Conservation (phyloP, 768 basidiomycete genomes). For the Lepiota brunneoincarnata region DNA sequence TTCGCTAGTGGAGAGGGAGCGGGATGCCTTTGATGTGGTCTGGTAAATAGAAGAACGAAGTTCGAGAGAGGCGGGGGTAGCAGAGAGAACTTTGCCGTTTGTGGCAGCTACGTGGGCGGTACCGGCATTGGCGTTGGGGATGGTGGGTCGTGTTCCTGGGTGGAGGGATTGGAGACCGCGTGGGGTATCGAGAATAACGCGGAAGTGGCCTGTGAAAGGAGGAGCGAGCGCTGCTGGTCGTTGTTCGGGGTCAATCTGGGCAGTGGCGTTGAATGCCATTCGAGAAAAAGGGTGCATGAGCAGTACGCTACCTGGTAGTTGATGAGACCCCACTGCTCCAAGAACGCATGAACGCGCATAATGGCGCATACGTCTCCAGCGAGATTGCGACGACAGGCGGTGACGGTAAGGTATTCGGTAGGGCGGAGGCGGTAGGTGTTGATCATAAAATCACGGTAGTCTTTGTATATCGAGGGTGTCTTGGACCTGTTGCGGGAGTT, state of each 20-base stretch:
- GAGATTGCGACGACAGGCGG: slow-evolving; percentile 92
- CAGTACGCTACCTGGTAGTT: slow-evolving; percentile 83
- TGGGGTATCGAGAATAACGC: slow-evolving; percentile 95
- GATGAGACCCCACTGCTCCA: slow-evolving; percentile 98
- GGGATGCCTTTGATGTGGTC: slow-evolving; percentile 81
- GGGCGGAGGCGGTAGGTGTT: slow-evolving; percentile 96
- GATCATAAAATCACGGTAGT: slow-evolving; percentile 99
- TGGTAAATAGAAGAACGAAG: slow-evolving; percentile 87
- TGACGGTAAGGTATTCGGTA: slow-evolving; percentile 94
- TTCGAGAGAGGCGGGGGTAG: slow-evolving; percentile 75
- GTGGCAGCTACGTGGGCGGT: slow-evolving; percentile 26
- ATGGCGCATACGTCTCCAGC: slow-evolving; percentile 98
- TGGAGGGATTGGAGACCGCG: slow-evolving; percentile 94
- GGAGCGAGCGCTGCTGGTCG: slow-evolving; percentile 92
- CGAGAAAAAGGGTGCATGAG: background rate
- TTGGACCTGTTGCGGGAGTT: slow-evolving; percentile 92
- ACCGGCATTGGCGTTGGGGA: slow-evolving; percentile 49
- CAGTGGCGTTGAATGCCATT: slow-evolving; percentile 3
- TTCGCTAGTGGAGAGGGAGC: slow-evolving; percentile 63
- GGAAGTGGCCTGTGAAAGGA: slow-evolving; percentile 98
- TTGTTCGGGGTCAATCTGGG: slow-evolving; percentile 93
- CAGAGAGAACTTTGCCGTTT: slow-evolving; percentile 23
- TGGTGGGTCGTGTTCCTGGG: slow-evolving; percentile 64
- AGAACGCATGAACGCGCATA: slow-evolving; percentile 97
- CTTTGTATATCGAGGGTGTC: slow-evolving; percentile 96